These are phyloP conservation scores for Talaromyces sp. DNA, from an alignment of 2,329 filamentous ascomycete genomes.

Conservation along the genomic window DNA sequence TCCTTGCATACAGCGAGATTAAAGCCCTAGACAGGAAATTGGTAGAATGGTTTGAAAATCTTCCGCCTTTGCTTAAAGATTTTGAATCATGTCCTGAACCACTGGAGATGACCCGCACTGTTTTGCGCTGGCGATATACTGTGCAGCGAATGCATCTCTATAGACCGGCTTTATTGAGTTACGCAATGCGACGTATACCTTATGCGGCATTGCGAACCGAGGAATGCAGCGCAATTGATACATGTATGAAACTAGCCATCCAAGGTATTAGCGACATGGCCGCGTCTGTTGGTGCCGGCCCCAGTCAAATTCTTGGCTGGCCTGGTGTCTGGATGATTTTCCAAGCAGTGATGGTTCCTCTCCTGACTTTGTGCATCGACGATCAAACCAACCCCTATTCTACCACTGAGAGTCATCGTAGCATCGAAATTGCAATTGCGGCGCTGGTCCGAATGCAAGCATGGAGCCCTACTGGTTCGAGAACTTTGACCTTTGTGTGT, in stretches of 20 bases:
- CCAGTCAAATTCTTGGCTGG: slow-evolving; percentile 74
- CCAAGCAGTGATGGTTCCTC: slow-evolving; percentile 73
- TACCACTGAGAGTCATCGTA: slow-evolving; percentile 49
- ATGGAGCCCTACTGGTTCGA: slow-evolving; percentile 60
- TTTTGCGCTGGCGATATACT: slow-evolving; percentile 80
- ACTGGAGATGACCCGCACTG: slow-evolving; percentile 63
- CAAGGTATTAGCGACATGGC: slow-evolving; percentile 67
- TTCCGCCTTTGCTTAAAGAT: slow-evolving; percentile 62
- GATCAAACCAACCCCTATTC: slow-evolving; percentile 51
- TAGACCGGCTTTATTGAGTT: slow-evolving; percentile 65
- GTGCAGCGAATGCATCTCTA: slow-evolving; percentile 74
- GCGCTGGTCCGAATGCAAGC: slow-evolving; percentile 52
- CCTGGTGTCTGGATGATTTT: slow-evolving; percentile 79
- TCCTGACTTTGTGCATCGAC: slow-evolving; percentile 63
- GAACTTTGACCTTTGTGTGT: slow-evolving; percentile 60
- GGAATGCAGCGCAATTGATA: slow-evolving; percentile 63
- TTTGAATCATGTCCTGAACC: slow-evolving; percentile 66
- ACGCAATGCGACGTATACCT: slow-evolving; percentile 52
- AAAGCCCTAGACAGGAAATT: slow-evolving; percentile 63
- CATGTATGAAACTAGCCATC: slow-evolving; percentile 65
- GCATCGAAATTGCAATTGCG: slow-evolving; percentile 45
- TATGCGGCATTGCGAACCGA: slow-evolving; percentile 52
- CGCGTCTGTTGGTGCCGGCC: slow-evolving; percentile 58
- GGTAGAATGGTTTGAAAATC: slow-evolving; percentile 65
- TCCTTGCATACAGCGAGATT: slow-evolving; percentile 64